Conservation (phyloP, 441 rosid genomes). For the Erodium moschatum region DNA sequence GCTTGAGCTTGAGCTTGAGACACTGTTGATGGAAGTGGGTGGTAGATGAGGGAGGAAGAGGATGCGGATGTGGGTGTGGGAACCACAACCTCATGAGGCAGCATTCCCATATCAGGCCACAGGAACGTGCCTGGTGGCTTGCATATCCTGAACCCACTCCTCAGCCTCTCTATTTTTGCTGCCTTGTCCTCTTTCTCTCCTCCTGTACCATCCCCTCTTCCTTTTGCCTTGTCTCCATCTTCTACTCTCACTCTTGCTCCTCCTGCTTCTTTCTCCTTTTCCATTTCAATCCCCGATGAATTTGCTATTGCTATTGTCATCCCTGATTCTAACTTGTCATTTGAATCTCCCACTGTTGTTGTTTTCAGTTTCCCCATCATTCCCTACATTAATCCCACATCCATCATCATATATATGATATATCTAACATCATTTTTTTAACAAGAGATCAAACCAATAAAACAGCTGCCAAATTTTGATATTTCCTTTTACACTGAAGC, state of each 20-base stretch:
- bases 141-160: constrained; percentile 76
- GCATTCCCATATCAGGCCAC: constrained; percentile 51
- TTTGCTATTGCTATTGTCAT: constrained; percentile 17
- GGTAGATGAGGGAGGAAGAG: constrained; percentile 18
- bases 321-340: constrained; percentile 17
- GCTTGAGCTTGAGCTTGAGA: constrained; percentile 14
- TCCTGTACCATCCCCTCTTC: constrained; percentile 3
- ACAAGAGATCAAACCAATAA: no score
- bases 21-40: constrained; percentile 5
- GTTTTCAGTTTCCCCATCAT: constrained; percentile 35
- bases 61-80: constrained; percentile 35
- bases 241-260: constrained; percentile 4
- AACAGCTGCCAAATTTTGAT: no score
- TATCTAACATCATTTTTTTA: not conserved
- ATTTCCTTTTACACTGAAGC: no score
- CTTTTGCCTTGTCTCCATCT: constrained; percentile 14
- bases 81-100: constrained; percentile 16
- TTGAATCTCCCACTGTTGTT: no score
- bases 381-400: constrained; percentile 36
- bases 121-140: constrained; percentile 63
- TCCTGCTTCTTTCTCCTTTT: constrained; percentile 13
- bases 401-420: constrained; percentile 3
- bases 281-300: constrained; percentile 12
- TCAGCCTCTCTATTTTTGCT: constrained; percentile 50
- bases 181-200: constrained; percentile 35